Evolutionary conservation across 2,329 filamentous ascomycete genomes (phyloP), one percentile per base, ranked within the genome.

Genomic region (Penicillium brevicompactum): DNA sequence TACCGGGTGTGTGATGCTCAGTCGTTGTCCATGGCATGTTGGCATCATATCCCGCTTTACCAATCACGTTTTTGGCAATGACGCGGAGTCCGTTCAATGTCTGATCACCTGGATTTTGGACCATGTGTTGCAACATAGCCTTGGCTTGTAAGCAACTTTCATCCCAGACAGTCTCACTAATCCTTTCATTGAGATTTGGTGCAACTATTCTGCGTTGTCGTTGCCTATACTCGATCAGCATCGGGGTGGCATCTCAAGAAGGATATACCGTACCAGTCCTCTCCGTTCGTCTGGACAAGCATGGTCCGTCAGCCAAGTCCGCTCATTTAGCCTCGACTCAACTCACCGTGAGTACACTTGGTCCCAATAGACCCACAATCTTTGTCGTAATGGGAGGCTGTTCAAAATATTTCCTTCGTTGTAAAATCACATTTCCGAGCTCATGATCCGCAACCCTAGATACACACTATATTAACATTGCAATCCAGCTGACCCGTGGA

Each of bases 31-130:
- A 76, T 5, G 66, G 48, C 21, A 66, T 64, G 11, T 63, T 59
- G 46, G 72, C 63, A 32, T 68, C 69, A 52, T 73, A 75, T 2
- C 68, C 73, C 1, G 72, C 68, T 31, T 61, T 49, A 4, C 69
- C 70, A 9, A 77, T 65, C 2, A 77, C 73, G 49, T 76, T 74
- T 60, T 76, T 72, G 14, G 74, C 71, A 16, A 77, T 56, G 34
- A 60, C 60, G 9, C 70, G 68, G 9, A 75, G 65, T 4, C 66
- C 65, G 9, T 57, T 55, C 8, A 71, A 57, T 1, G 70, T 69
- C 21, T 67, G 56, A 45, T 63, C 64, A 8, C 64, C 60, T 1
- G 63, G 59, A 31, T 63, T 53, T 11, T 61, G 42, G n/a, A 68
- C 43, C 38, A 73, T 51, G 46, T 69, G 67, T 4, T 65, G 47